Conservation (phyloP, 1,139 yeast genomes). For the Candida sojae region DNA sequence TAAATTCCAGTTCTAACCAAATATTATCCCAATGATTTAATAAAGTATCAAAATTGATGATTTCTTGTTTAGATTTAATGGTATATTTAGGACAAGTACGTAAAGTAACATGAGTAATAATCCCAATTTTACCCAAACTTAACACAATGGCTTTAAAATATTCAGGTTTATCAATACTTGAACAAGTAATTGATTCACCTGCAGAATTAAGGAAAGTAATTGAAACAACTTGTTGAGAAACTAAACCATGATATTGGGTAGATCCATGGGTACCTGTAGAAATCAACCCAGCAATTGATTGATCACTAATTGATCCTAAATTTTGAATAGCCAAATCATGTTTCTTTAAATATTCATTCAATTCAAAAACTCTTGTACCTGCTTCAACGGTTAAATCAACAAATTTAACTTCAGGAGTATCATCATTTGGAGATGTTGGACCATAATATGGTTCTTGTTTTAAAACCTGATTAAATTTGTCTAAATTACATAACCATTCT, state of each 20-base stretch:
- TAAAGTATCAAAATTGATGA: slow-evolving; percentile 72
- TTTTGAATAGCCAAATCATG: slow-evolving; percentile 83
- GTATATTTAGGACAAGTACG: slow-evolving; percentile 85
- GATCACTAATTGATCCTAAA: slow-evolving; percentile 92
- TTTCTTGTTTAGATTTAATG: slow-evolving; percentile 78
- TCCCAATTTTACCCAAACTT: slow-evolving; percentile 89
- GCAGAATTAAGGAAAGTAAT: slow-evolving; percentile 69
- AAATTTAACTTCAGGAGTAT: slow-evolving; percentile 54
- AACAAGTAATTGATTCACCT: slow-evolving; percentile 73
- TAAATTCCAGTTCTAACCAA: slow-evolving; percentile 91
- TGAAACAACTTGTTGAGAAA: slow-evolving; percentile 83
- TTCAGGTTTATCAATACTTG: slow-evolving; percentile 66
- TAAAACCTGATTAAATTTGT: slow-evolving; percentile 62
- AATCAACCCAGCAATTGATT: slow-evolving; percentile 89
- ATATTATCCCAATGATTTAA: slow-evolving; percentile 67
- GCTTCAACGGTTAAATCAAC: slow-evolving; percentile 94
- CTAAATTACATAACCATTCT: slow-evolving; percentile 89
- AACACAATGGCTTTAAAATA: slow-evolving; percentile 82
- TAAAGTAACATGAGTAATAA: slow-evolving; percentile 84
- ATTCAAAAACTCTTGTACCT: slow-evolving; percentile 78
- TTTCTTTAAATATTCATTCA: slow-evolving; percentile 65
- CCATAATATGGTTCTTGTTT: slow-evolving; percentile 40
- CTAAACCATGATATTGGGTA: slow-evolving; percentile 87
- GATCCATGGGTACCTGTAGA: slow-evolving; percentile 98
- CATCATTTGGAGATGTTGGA: slow-evolving; percentile 23